A percentile compares a stretch with the other conserved stretches of the same genome.
These are phyloP conservation scores for Colletotrichum theobromicola DNA, from an alignment of 2,329 filamentous ascomycete genomes.

Conservation along the genomic window DNA sequence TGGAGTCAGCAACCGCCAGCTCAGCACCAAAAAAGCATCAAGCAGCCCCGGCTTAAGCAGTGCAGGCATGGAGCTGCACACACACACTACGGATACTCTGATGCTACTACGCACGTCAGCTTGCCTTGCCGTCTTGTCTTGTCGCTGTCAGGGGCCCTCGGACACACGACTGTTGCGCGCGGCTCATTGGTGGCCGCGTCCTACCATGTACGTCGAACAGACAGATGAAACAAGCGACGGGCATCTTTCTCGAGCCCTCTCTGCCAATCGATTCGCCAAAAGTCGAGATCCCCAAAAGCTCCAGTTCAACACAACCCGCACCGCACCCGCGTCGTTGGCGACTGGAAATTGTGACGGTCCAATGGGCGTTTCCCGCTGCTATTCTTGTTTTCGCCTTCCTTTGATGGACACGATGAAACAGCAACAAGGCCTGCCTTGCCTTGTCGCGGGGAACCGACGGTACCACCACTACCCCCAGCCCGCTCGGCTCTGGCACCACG, in stretches of 20 bases:
- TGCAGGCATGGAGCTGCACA: background rate
- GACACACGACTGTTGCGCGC: constrained; percentile 9
- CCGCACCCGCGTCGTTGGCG: background rate
- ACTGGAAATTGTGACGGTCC: background rate
- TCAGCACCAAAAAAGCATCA: constrained; percentile 1
- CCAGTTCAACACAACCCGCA: background rate
- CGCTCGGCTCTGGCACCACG: background rate
- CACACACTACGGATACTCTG: too few relatives aligned
- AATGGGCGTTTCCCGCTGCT: constrained; percentile 3
- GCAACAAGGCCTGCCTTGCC: background rate
- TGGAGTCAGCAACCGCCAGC: constrained; percentile 8
- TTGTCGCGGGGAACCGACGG: background rate
- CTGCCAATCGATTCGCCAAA: constrained; percentile 2
- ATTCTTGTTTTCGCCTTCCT: background rate
- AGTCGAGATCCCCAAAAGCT: background rate
- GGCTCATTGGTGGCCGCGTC: constrained; percentile 17
- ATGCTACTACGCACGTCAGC: constrained; percentile 14
- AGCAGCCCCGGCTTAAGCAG: background rate
- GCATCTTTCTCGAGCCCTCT: background rate
- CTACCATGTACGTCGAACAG: background rate
- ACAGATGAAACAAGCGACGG: constrained; percentile 20
- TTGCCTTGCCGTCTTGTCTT: background rate
- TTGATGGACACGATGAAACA: constrained; percentile 1
- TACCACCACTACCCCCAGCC: background rate
- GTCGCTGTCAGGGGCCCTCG: background rate